phyloP scores from a whole-genome alignment of 2,329 filamentous ascomycete genomes.

The Fusarium graminum region DNA sequence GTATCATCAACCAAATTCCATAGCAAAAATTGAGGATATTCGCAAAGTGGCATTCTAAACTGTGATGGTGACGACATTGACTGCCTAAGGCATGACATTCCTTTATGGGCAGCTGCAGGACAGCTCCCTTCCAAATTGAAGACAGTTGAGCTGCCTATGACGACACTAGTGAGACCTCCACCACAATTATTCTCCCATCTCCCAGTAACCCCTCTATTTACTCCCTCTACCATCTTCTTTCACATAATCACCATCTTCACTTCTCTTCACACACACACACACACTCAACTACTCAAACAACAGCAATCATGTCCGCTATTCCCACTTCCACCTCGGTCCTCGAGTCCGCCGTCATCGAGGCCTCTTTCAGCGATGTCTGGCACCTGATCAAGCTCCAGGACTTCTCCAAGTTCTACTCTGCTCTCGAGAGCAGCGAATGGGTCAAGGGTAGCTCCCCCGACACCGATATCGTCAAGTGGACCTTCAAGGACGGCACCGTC shows the following conservation, averaged over 20 bases:
- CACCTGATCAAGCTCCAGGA: slow-evolving; percentile 80
- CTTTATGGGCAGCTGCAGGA: slow-evolving; percentile 15
- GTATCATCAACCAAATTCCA: background rate
- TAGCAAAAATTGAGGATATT: background rate
- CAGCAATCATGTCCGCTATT: slow-evolving; percentile 57
- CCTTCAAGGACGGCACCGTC: slow-evolving; percentile 76
- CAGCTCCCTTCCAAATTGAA: slow-evolving; percentile 21
- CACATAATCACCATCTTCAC: slow-evolving; percentile 8
- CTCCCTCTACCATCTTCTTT: slow-evolving; percentile 19
- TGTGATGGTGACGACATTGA: slow-evolving; percentile 29
- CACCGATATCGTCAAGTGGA: slow-evolving; percentile 77
- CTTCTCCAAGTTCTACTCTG: slow-evolving; percentile 76
- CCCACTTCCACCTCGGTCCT: slow-evolving; percentile 75
- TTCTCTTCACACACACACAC: slow-evolving; percentile 3
- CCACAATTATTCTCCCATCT: background rate
- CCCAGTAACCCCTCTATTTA: slow-evolving; percentile 31
- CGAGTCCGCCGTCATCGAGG: slow-evolving; percentile 76
- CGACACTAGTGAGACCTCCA: slow-evolving; percentile 27
- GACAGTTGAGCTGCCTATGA: slow-evolving; percentile 32
- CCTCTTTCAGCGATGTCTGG: slow-evolving; percentile 76
- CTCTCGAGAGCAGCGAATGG: slow-evolving; percentile 69
- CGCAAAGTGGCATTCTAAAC: background rate
- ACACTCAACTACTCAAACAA: background rate
- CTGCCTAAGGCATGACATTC: slow-evolving; percentile 22
- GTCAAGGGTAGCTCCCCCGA: slow-evolving; percentile 74